Base-by-base conservation (phyloP, 305 asterid species). In the Fraxinus dipetala region DNA sequence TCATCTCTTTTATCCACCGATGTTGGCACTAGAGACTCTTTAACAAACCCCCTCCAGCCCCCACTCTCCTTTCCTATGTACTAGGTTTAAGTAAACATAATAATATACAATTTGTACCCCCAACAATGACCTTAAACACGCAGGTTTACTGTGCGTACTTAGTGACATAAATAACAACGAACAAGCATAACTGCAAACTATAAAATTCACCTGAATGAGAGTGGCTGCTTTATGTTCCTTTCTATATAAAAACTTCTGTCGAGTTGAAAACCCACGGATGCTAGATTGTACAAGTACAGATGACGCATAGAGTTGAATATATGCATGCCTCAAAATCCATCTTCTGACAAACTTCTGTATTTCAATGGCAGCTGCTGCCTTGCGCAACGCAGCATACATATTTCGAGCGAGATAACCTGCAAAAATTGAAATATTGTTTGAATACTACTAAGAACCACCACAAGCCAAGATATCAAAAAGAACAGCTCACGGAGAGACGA, bases 181-280 rank as follows among this genome's bases (percentile, higher is more conserved):
- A 79, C 11, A 67, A 73, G 13, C 79, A 76, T 75, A 82, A 81
- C 45, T 74, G 70, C 48, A 83, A 76, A 69, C 80, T 6, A 80
- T 40, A 79, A 83, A 59, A 61, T 40, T 85, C 76, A 93, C 99
- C 99, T 96, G 99, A 86, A 96, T 93, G 77, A 87, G 63, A 86
- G 90, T 89, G 81, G 97, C 98, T 83, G 99, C 99, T 80, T 83
- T 89, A 79, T 89, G 90, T 86, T 92, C 93, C 88, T 90, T 96
- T 73, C 85, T 56, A 79, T 76, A 79, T 78, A 91, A 83, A 87
- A 92, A 93, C 81, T 83, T 90, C 80, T 81, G 89, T 38, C 98
- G 94, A 20, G 91, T 82, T 31, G 89, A 89, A 83, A 90, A 94
- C 79, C 98, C 94, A 88, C 98, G 98, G 84, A 90, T 83, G 77